phyloP scores from a whole-genome alignment of 2,329 filamentous ascomycete species.

The Sporothrix protearum region DNA sequence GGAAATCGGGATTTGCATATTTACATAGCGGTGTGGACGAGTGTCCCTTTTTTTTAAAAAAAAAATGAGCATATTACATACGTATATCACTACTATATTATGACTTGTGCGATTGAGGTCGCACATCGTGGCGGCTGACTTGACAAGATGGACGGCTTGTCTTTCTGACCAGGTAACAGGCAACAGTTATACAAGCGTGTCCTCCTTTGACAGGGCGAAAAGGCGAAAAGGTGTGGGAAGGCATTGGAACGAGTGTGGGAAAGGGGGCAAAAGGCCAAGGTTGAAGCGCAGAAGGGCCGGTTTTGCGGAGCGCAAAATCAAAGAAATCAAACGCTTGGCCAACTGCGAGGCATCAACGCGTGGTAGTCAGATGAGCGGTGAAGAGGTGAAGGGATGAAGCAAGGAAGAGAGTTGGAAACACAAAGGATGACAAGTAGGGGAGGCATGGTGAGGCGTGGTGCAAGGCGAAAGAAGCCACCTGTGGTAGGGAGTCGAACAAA shows the following conservation, averaged over 20 bases:
- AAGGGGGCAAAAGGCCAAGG: background rate
- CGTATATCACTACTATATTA: background rate
- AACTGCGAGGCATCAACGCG: background rate
- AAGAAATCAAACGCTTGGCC: background rate
- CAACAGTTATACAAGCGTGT: background rate
- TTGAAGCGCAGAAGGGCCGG: background rate
- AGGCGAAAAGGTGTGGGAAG: background rate
- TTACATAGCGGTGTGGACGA: background rate
- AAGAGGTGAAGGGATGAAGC: background rate
- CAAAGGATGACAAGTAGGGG: background rate
- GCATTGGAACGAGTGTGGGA: background rate
- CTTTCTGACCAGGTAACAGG: background rate
- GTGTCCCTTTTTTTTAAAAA: background rate
- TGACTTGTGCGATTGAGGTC: background rate
- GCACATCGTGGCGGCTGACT: background rate
- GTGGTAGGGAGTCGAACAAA: background rate
- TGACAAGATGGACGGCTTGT: background rate
- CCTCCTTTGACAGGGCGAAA: background rate
- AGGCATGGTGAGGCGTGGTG: slow-evolving; percentile 1
- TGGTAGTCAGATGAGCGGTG: slow-evolving; percentile 17
- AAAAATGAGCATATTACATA: slow-evolving; percentile 11
- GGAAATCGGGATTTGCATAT: background rate
- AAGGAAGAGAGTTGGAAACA: background rate
- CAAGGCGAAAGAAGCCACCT: background rate
- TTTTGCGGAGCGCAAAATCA: background rate